phyloP scores from a whole-genome alignment of 2,329 filamentous ascomycete species.

The Aspergillus sojae region DNA sequence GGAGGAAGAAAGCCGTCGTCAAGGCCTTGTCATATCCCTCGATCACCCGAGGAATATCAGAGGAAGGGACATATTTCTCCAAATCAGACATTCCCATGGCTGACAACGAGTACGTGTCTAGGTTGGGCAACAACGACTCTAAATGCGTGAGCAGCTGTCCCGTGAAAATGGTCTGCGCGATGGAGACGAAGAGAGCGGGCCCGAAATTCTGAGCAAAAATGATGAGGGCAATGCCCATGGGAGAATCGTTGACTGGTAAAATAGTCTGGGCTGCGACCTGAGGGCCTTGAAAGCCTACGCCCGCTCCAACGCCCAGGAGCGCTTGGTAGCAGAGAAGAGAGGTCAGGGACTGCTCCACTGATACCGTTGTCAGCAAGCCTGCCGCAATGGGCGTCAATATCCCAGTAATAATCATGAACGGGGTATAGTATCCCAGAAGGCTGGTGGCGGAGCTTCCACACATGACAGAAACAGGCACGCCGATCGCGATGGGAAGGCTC shows the following conservation, averaged over 20 bases:
- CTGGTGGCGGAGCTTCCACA: slow-evolving; percentile 20
- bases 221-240: slow-evolving; percentile 29
- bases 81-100: not conserved
- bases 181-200: slow-evolving; percentile 33
- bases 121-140: not conserved
- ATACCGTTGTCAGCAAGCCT: slow-evolving; percentile 30
- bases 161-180: slow-evolving; percentile 34
- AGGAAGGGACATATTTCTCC: not conserved
- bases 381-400: slow-evolving; percentile 26
- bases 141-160: slow-evolving; percentile 20
- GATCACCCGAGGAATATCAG: not conserved
- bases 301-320: slow-evolving; percentile 28
- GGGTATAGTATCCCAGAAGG: slow-evolving; percentile 32
- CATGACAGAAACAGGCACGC: slow-evolving; percentile 22
- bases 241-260: slow-evolving; percentile 26
- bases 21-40: slow-evolving; percentile 3
- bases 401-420: slow-evolving; percentile 26
- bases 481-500: slow-evolving; percentile 29
- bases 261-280: slow-evolving; percentile 33
- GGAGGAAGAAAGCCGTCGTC: slow-evolving; percentile 4
- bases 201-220: slow-evolving; percentile 35
- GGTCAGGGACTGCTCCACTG: slow-evolving; percentile 16
- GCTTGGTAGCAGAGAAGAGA: slow-evolving; percentile 33
- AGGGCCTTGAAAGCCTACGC: slow-evolving; percentile 31
- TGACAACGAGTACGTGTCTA: not conserved